Evolutionary conservation across 805 yeast genomes (phyloP).

Genomic region (Ogataea trehalophila): DNA sequence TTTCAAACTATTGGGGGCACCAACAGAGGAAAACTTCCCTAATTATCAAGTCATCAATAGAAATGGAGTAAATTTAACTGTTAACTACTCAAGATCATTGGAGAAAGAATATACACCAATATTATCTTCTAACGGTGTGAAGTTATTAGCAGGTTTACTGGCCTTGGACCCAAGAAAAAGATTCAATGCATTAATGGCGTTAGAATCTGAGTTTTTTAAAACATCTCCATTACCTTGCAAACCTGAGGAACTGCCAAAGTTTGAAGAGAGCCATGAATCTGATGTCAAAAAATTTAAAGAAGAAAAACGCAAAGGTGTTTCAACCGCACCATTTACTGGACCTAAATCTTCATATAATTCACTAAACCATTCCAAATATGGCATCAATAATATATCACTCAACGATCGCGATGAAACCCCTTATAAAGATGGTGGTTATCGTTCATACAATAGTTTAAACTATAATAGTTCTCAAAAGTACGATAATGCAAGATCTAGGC

Average conservation of each 20-base stretch:
- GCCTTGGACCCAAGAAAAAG: slow-evolving; percentile 68
- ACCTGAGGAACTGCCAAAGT: slow-evolving; percentile 53
- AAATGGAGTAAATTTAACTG: slow-evolving; percentile 35
- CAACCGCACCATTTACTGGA: background rate
- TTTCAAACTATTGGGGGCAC: slow-evolving; percentile 79
- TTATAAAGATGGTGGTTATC: background rate
- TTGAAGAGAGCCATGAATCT: slow-evolving; percentile 86
- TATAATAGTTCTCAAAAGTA: too few relatives aligned
- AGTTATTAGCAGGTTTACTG: slow-evolving; percentile 57
- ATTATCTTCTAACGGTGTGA: slow-evolving; percentile 39
- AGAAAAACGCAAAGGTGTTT: slow-evolving; percentile 20
- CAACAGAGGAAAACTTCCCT: slow-evolving; percentile 58
- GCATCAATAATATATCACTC: slow-evolving; percentile 5
- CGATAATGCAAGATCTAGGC: too few relatives aligned
- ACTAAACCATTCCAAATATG: slow-evolving; percentile 15
- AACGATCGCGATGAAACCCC: background rate
- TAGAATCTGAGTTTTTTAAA: slow-evolving; percentile 63
- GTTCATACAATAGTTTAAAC: too few relatives aligned
- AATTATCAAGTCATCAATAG: slow-evolving; percentile 55
- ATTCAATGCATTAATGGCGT: slow-evolving; percentile 74
- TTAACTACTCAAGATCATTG: slow-evolving; percentile 35
- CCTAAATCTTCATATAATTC: slow-evolving; percentile 12
- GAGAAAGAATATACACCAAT: slow-evolving; percentile 42
- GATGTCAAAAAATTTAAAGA: slow-evolving; percentile 59
- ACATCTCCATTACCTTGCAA: slow-evolving; percentile 60